Conservation (phyloP, 148 eudicot genomes). For the Camellia japonica region DNA sequence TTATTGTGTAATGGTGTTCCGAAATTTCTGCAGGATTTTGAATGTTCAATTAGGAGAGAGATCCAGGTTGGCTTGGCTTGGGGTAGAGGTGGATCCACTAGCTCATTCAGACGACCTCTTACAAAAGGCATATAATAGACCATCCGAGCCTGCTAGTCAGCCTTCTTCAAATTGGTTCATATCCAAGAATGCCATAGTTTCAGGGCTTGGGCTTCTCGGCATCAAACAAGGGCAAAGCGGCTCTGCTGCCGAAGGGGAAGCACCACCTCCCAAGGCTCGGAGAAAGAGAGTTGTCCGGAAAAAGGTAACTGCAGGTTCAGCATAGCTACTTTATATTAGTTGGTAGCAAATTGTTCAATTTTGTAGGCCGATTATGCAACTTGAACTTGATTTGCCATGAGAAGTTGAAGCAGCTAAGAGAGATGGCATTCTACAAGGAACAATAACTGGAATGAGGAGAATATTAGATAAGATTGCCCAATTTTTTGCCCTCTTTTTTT, state of each 20-base stretch:
- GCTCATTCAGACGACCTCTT: conserved; percentile 63
- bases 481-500: not conserved
- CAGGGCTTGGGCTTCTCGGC: conserved; percentile 85
- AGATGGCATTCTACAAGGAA: not conserved
- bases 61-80: conserved; percentile 84
- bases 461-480: not conserved
- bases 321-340: conserved; percentile 11
- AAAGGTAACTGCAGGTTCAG: conserved; percentile 56
- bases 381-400: not conserved
- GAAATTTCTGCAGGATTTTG: conserved; percentile 51
- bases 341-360: conserved; percentile 12
- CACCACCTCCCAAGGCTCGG: conserved; percentile 59
- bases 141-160: conserved; percentile 44
- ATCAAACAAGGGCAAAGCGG: conserved; percentile 56
- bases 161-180: conserved; percentile 78
- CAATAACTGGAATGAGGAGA: conserved; percentile 1
- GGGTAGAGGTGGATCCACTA: conserved; percentile 82
- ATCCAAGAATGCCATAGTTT: conserved; percentile 67
- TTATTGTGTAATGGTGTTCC: not conserved
- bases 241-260: conserved; percentile 45
- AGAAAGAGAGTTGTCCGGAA: conserved; percentile 75
- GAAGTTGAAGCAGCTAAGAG: conserved; percentile 20
- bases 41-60: conserved; percentile 86
- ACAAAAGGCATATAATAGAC: conserved; percentile 61
- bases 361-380: conserved; percentile 15